Percentiles rank a stretch among this genome's conserved stretches.
Evolutionary conservation across 148 eudicot species (phyloP).

Genomic region (Chenopodium suecicum): DNA sequence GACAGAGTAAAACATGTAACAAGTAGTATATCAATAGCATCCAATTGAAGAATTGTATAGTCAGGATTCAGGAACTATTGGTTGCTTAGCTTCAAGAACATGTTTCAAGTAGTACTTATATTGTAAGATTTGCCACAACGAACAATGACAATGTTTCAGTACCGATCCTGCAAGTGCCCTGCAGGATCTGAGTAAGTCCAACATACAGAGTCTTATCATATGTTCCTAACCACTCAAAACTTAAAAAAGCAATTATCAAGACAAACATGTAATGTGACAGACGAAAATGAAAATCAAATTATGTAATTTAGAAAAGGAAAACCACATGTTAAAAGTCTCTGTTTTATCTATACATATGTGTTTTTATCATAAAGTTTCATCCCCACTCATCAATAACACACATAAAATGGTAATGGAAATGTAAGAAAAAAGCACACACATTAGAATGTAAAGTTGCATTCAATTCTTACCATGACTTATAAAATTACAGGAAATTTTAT

Average conservation of each 20-base stretch:
- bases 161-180: neutral
- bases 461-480: too few species aligned
- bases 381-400: neutral
- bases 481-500: too few species aligned
- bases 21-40: constrained; percentile 18
- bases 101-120: neutral
- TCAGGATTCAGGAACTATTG: constrained; percentile 19
- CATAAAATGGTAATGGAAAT: neutral
- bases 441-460: neutral
- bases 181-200: neutral
- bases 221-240: neutral
- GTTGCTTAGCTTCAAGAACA: neutral
- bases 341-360: neutral
- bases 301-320: neutral
- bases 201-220: neutral
- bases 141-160: neutral
- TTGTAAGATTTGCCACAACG: neutral
- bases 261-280: neutral
- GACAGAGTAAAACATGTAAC: constrained; percentile 18
- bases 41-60: constrained; percentile 27
- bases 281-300: neutral
- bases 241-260: neutral
- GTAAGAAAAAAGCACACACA: neutral
- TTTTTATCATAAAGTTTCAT: neutral
- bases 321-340: neutral